Percentiles rank a stretch among this genome's conserved stretches.
phyloP scores from a whole-genome alignment of 345 rosid species.

The Eucalyptus regnans region DNA sequence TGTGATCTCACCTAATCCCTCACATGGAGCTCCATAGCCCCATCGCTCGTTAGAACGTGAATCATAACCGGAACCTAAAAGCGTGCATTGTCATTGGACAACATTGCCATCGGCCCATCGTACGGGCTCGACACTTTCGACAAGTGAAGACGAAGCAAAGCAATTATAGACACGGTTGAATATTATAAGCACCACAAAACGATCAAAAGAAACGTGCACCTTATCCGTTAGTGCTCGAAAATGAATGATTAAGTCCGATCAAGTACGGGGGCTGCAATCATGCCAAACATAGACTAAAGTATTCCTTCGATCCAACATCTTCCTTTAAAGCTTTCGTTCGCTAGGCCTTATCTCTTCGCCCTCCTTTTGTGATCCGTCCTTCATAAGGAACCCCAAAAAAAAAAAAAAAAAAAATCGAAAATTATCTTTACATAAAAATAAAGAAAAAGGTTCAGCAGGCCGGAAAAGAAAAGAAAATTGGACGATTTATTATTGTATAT shows the following conservation, averaged over 20 bases:
- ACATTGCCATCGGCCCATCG: background rate
- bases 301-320: background rate
- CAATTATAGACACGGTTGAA: background rate
- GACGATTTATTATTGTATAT: background rate
- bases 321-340: background rate
- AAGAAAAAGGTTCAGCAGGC: background rate
- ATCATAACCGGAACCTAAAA: background rate
- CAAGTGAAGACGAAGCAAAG: background rate
- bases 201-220: background rate
- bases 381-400: background rate
- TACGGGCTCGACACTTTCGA: background rate
- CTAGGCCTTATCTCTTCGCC: background rate
- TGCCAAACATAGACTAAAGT: background rate
- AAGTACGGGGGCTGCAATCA: background rate
- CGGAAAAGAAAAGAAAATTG: background rate
- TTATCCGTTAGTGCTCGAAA: background rate
- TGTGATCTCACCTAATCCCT: background rate
- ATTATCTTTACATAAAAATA: background rate
- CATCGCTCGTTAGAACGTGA: background rate
- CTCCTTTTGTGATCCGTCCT: background rate
- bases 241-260: background rate
- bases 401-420: background rate
- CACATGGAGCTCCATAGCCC: background rate
- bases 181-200: background rate
- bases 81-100: accelerated